Base-by-base conservation (phyloP, 2,329 filamentous ascomycete species). In the Aspergillus pseudoglaucus region DNA sequence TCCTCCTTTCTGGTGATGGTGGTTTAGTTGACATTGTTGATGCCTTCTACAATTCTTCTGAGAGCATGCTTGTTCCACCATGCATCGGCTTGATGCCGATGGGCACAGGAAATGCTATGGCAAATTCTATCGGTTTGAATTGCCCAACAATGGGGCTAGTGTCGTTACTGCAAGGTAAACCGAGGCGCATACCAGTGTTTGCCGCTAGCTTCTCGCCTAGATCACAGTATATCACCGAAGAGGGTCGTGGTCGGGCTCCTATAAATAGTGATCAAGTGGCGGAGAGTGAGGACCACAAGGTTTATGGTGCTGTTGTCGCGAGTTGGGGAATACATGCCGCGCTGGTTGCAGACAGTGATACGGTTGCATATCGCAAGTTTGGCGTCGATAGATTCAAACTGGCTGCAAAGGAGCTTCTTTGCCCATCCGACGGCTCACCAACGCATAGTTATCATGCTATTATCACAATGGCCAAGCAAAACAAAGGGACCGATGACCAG, bases 281-380 rank as follows among this genome's bases (percentile, higher is more conserved):
- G 69, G 23, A 57, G 43, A 47, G 66, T n/a, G 57, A 66, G 27
- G 59, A 66, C 18, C 61, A 54, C 44, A 63, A 56, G 3, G 59
- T 78, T 2, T 79, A 86, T 59, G 90, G 89, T 22, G 86, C 85
- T 20, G 88, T 96, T 18, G 90, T 97, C 2, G 85, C 84, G 40
- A 93, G 87, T 65, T 95, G 94, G 79, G 91, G 87, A 17, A 82
- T 97, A 60, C 91, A 97, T 62, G 88, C 90, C 25, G 83, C 85
- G 38, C 77, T 97, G 3, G 89, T 97, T 18, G 90, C 88, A 58
- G 90, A 96, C 71, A 93, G 87, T 66, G 91, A 97, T 66, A 94
- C 90, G 0, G 74, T 80, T 0, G 85, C 82, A 54, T 91, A 91
- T 67, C 84, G 91, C 52, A 80, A 81, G 55, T 84, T 86, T 60